Evolutionary conservation across 352 stramenopile species (phyloP), one percentile per base, ranked within the genome.

Genomic region (Phytophthora pisi): DNA sequence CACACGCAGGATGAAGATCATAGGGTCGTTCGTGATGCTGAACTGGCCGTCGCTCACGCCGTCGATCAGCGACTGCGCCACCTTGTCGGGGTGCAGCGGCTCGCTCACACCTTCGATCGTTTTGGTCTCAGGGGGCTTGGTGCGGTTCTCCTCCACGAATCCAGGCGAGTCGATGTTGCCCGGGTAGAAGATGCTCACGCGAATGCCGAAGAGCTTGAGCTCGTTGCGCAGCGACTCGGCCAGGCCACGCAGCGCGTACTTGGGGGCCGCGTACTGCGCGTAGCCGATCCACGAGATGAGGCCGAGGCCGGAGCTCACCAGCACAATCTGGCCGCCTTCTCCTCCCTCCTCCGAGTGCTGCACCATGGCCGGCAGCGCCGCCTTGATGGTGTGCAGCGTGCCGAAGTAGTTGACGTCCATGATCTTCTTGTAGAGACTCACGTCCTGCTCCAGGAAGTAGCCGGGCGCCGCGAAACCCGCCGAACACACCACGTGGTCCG

Each of bases 361-460:
- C 38, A 94, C 72, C 87, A 96, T 95, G 9, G 77, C 77, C 16
- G 87, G 87, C 47, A 96, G 68, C n/a, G 84, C 86, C 13, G 87
- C 87, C 64, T 95, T 93, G 58, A 95, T 82, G 15, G 82, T 65
- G 68, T 95, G 74, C 28, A 96, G 69, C 47, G 84, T 84, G 31
- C 87, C 87, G 61, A 96, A 93, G 79, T 95, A 96, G 72, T 96
- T 94, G 52, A 95, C 74, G 56, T 95, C 85, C 83, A 95, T 95
- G 51, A 89, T 88, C 72, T 85, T 82, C 72, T 75, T 84, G 77
- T 84, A 88, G 15, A 92, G 71, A 46, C 66, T 77, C 49, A 93
- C 70, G 36, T 92, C 83, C 51, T 90, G 80, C 13, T 94, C 81
- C 45, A 93, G 18, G 64, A 97, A 89, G 70, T 93, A 93, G 20